Conservation (phyloP, 1,284 basidiomycete species). For the Ganoderma sinense region DNA sequence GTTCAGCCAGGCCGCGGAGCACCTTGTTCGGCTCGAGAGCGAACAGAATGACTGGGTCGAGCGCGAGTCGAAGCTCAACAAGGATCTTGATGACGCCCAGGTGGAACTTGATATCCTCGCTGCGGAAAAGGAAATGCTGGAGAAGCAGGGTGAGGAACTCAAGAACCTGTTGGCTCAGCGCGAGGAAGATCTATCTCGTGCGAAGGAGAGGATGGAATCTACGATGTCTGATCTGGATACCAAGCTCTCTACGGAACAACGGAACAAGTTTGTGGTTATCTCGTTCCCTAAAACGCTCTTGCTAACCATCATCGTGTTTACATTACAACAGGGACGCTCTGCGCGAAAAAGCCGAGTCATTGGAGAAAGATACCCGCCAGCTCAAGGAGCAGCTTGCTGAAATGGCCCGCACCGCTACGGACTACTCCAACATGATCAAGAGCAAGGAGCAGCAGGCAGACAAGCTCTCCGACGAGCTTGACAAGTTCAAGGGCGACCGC, state of each 20-base stretch:
- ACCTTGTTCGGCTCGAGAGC: slow-evolving; percentile 81
- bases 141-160: slow-evolving; percentile 76
- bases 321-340: slow-evolving; percentile 60
- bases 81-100: slow-evolving; percentile 65
- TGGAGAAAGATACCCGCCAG: slow-evolving; percentile 75
- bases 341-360: slow-evolving; percentile 62
- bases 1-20: slow-evolving; percentile 86
- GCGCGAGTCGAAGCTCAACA: slow-evolving; percentile 66
- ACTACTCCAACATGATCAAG: slow-evolving; percentile 82
- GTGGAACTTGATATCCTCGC: slow-evolving; percentile 65
- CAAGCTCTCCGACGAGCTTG: slow-evolving; percentile 66
- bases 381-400: slow-evolving; percentile 85
- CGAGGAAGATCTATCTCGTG: slow-evolving; percentile 81
- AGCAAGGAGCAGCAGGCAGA: slow-evolving; percentile 81
- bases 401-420: slow-evolving; percentile 76
- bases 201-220: slow-evolving; percentile 81
- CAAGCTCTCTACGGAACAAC: slow-evolving; percentile 73
- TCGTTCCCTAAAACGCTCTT: slow-evolving; percentile 14
- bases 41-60: slow-evolving; percentile 76
- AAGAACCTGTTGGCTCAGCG: slow-evolving; percentile 75
- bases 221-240: slow-evolving; percentile 76
- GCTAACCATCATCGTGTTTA: neutral
- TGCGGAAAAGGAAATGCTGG: slow-evolving; percentile 66
- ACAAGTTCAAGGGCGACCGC: slow-evolving; percentile 59
- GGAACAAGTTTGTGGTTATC: slow-evolving; percentile 63